phyloP scores from a whole-genome alignment of 768 basidiomycete genomes.

The Scleroderma citrinum region DNA sequence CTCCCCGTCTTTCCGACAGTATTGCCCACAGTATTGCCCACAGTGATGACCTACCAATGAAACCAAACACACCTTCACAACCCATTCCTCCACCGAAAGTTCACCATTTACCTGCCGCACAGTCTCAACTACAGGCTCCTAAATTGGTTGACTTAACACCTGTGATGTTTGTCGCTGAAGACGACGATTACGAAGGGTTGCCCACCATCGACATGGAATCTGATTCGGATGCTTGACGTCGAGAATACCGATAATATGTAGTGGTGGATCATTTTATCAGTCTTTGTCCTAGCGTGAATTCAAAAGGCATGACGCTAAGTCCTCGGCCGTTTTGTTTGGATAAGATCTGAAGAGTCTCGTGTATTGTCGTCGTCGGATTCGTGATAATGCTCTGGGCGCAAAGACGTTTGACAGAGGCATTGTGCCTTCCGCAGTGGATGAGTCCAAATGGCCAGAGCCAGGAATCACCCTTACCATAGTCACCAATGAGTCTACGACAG shows the following conservation, averaged over 20 bases:
- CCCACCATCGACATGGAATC: conserved; percentile 74
- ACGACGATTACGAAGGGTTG: conserved; percentile 66
- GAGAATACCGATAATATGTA: conserved; percentile 32
- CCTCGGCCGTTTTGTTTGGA: background rate
- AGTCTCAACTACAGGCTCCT: conserved; percentile 5
- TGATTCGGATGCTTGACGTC: conserved; percentile 64
- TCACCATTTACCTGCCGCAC: background rate
- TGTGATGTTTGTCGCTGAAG: conserved; percentile 20
- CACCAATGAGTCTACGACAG: conserved; percentile 48
- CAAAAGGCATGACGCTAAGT: background rate
- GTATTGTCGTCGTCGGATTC: conserved; percentile 34
- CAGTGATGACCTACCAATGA: background rate
- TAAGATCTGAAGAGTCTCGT: background rate
- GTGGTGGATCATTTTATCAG: background rate
- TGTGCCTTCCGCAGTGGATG: conserved; percentile 13
- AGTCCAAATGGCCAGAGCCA: background rate
- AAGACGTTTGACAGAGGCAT: conserved; percentile 15
- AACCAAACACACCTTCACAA: background rate
- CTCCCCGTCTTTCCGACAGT: background rate
- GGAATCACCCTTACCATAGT: conserved; percentile 36
- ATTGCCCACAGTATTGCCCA: background rate
- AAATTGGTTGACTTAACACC: background rate
- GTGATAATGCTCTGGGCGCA: conserved; percentile 7
- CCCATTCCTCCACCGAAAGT: background rate
- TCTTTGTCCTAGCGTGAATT: background rate